Evolutionary conservation across 1,139 yeast genomes (phyloP).

Genomic region (Debaryomyces sp.): DNA sequence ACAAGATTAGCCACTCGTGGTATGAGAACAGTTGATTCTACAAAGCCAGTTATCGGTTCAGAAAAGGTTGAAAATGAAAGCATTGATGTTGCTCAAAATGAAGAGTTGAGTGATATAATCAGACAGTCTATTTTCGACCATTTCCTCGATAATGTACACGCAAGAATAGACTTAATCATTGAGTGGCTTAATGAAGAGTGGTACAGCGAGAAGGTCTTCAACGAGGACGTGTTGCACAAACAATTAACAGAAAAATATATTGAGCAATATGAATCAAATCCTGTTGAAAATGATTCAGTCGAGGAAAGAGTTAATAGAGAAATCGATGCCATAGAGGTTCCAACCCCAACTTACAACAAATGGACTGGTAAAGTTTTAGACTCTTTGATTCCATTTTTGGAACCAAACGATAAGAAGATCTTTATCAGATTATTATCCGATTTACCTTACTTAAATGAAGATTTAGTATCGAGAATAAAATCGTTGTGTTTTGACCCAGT

Average conservation of each 20-base stretch:
- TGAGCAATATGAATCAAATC: constrained; percentile 15
- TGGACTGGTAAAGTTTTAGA: constrained; percentile 81
- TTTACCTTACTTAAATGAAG: constrained; percentile 70
- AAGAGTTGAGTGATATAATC: constrained; percentile 60
- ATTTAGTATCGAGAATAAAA: constrained; percentile 63
- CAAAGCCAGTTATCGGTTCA: constrained; percentile 1
- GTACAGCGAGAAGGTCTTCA: constrained; percentile 66
- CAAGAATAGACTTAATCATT: constrained; percentile 73
- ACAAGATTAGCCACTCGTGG: constrained; percentile 85
- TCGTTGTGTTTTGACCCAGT: constrained; percentile 87
- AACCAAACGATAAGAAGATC: constrained; percentile 73
- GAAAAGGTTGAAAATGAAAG: constrained; percentile 19
- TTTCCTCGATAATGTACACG: constrained; percentile 73
- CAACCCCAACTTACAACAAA: constrained; percentile 55
- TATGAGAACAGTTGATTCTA: constrained; percentile 37
- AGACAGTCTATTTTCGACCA: constrained; percentile 73
- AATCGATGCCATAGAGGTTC: constrained; percentile 16
- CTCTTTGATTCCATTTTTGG: constrained; percentile 80
- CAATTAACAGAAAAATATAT: constrained; percentile 16
- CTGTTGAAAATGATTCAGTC: constrained; percentile 8
- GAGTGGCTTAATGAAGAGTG: constrained; percentile 98
- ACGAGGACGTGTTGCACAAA: constrained; percentile 27
- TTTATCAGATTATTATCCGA: constrained; percentile 85
- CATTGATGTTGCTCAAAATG: constrained; percentile 23
- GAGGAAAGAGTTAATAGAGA: constrained; percentile 13